Percentiles rank a stretch among this genome's conserved stretches.
Conservation (phyloP, 306 rosid species). For the Malus asiatica region DNA sequence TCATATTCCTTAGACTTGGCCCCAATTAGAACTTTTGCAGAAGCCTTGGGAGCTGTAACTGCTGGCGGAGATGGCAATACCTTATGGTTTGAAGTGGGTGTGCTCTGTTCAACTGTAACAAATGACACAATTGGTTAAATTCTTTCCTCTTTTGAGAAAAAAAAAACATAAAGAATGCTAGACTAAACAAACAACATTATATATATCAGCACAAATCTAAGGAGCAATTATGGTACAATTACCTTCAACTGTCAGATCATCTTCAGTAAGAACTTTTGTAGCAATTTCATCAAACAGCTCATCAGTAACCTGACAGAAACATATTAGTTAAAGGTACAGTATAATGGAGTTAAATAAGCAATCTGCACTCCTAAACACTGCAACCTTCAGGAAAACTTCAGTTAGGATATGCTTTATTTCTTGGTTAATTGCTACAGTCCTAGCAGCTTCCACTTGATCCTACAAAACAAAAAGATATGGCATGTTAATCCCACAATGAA, state of each 20-base stretch:
- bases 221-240: slow-evolving; percentile 8
- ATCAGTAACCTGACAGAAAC: slow-evolving; percentile 73
- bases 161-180: not conserved
- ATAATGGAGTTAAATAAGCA: slow-evolving; percentile 2
- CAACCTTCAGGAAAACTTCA: slow-evolving; percentile 87
- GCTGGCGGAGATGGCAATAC: slow-evolving; percentile 36
- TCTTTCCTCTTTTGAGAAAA: not conserved
- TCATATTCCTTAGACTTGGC: slow-evolving; percentile 48
- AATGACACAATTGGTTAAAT: not conserved
- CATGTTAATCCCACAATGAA: not conserved
- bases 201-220: not conserved
- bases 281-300: slow-evolving; percentile 95
- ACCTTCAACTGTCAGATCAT: slow-evolving; percentile 66
- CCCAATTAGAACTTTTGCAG: slow-evolving; percentile 65
- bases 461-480: slow-evolving; percentile 18
- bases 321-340: slow-evolving; percentile 20
- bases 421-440: slow-evolving; percentile 79
- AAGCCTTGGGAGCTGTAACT: slow-evolving; percentile 43
- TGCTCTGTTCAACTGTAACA: slow-evolving; percentile 40
- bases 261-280: slow-evolving; percentile 76
- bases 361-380: slow-evolving; percentile 10
- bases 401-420: slow-evolving; percentile 88
- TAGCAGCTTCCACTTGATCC: slow-evolving; percentile 69
- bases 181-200: not conserved
- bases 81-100: slow-evolving; percentile 44